phyloP scores from a whole-genome alignment of 2,329 filamentous ascomycete genomes.

The Myriangium duriaei region DNA sequence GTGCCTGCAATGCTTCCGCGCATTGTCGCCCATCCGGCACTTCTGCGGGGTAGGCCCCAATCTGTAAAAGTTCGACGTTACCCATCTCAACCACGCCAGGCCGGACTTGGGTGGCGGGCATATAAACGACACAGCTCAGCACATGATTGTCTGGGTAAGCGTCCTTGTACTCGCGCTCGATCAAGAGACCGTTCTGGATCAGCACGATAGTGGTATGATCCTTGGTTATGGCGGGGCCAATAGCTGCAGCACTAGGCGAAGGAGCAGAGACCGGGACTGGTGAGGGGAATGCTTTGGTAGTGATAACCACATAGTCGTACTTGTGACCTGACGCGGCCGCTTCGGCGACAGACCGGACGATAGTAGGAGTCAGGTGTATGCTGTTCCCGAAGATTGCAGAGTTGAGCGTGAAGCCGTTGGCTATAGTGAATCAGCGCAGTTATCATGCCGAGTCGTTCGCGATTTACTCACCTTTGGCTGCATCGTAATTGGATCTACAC shows the following conservation, averaged over 20 bases:
- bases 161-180: slow-evolving; percentile 42
- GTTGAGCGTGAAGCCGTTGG: slow-evolving; percentile 30
- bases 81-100: slow-evolving; percentile 37
- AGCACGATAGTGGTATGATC: slow-evolving; percentile 42
- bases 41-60: slow-evolving; percentile 27
- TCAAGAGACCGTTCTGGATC: slow-evolving; percentile 49
- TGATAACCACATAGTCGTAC: slow-evolving; percentile 38
- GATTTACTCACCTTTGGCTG: slow-evolving; percentile 18
- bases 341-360: slow-evolving; percentile 25
- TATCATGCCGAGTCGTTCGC: neutral
- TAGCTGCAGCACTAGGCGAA: slow-evolving; percentile 21
- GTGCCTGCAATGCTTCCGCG: slow-evolving; percentile 26
- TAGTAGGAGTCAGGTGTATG: slow-evolving; percentile 24
- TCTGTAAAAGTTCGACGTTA: slow-evolving; percentile 35
- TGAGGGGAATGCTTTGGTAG: slow-evolving; percentile 33
- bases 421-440: slow-evolving; percentile 9
- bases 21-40: slow-evolving; percentile 8
- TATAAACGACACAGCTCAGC: slow-evolving; percentile 44
- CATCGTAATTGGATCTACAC: slow-evolving; percentile 34
- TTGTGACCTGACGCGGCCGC: slow-evolving; percentile 18
- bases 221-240: slow-evolving; percentile 28
- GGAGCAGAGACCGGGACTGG: slow-evolving; percentile 8
- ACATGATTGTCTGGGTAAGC: slow-evolving; percentile 41
- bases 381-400: slow-evolving; percentile 24
- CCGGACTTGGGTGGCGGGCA: slow-evolving; percentile 38